A percentile compares a stretch with the other conserved stretches of the same genome.
Evolutionary conservation across 2,329 filamentous ascomycete genomes (phyloP).

Genomic region (Didymella keratinophila): DNA sequence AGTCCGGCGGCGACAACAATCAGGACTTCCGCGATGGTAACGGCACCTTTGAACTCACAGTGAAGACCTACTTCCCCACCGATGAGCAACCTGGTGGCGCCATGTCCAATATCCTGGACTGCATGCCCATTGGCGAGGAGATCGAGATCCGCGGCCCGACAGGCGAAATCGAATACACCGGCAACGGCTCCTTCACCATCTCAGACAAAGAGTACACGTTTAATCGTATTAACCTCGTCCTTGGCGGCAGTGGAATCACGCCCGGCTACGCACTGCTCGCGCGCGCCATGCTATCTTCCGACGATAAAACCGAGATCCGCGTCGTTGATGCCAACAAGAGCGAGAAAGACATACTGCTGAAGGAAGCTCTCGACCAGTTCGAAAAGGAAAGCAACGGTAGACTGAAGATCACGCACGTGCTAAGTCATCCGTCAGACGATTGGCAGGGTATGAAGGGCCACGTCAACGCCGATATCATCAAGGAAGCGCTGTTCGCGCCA

Average conservation of each 20-base stretch:
- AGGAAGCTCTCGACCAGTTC: slow-evolving; percentile 54
- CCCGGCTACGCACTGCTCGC: slow-evolving; percentile 61
- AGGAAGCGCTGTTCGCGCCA: slow-evolving; percentile 54
- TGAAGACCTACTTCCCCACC: slow-evolving; percentile 62
- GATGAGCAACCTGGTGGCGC: slow-evolving; percentile 61
- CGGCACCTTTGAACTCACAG: slow-evolving; percentile 33
- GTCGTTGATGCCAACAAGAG: slow-evolving; percentile 60
- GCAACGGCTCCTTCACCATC: slow-evolving; percentile 57
- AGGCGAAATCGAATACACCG: slow-evolving; percentile 60
- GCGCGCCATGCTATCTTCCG: slow-evolving; percentile 48
- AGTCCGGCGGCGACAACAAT: not conserved
- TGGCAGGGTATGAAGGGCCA: slow-evolving; percentile 59
- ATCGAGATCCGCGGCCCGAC: slow-evolving; percentile 62
- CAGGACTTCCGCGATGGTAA: slow-evolving; percentile 20
- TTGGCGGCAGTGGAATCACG: slow-evolving; percentile 62
- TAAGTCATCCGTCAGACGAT: slow-evolving; percentile 54
- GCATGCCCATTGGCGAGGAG: slow-evolving; percentile 57
- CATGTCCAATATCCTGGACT: slow-evolving; percentile 62
- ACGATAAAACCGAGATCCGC: slow-evolving; percentile 51
- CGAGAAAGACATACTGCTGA: slow-evolving; percentile 58
- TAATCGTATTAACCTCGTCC: slow-evolving; percentile 56
- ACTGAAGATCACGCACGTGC: slow-evolving; percentile 57
- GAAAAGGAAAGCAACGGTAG: slow-evolving; percentile 49
- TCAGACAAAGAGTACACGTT: slow-evolving; percentile 54
- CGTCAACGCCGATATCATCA: slow-evolving; percentile 54